A percentile compares a stretch with the other conserved stretches of the same genome.
These are phyloP conservation scores for Podila verticillata DNA, from an alignment of 192 early-diverging fungal genomes.

Conservation along the genomic window DNA sequence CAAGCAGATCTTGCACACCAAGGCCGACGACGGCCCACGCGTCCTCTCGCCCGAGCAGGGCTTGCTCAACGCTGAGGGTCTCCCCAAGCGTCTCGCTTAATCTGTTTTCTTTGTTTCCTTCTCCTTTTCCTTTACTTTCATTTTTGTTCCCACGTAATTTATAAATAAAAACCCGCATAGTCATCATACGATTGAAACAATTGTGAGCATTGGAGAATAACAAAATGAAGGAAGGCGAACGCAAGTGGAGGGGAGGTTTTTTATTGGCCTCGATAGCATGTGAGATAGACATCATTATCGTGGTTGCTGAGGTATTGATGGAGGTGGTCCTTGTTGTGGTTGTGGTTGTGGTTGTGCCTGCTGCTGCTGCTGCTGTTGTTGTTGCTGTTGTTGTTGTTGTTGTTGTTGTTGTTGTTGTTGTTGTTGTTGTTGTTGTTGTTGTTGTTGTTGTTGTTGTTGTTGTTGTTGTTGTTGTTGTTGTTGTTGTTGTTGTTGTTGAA, in stretches of 20 bases:
- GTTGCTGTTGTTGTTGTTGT: conserved; percentile 1
- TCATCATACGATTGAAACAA: background rate
- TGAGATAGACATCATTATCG: background rate
- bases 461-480: conserved; percentile 15
- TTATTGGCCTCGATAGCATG: too few relatives aligned
- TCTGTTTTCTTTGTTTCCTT: background rate
- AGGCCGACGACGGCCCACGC: conserved; percentile 93
- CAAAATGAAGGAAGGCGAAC: conserved; percentile 5
- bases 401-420: conserved; percentile 23
- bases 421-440: conserved; percentile 16
- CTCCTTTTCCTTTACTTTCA: background rate
- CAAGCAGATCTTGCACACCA: conserved; percentile 89
- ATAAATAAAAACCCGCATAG: too few relatives aligned
- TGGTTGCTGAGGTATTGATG: background rate
- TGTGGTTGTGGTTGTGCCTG: conserved; percentile 6
- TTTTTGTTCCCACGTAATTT: background rate
- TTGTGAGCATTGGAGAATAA: conserved; percentile 1
- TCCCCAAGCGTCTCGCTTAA: conserved; percentile 63
- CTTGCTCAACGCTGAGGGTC: conserved; percentile 70
- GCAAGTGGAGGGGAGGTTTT: background rate
- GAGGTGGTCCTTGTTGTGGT: background rate
- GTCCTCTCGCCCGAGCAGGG: conserved; percentile 65
- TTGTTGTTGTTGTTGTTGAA: conserved; percentile 25
- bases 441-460: conserved; percentile 22
- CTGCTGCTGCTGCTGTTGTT: conserved; percentile 8